Base-by-base conservation (phyloP, 140 eudicot species). In the Ambrosia hybrid region DNA sequence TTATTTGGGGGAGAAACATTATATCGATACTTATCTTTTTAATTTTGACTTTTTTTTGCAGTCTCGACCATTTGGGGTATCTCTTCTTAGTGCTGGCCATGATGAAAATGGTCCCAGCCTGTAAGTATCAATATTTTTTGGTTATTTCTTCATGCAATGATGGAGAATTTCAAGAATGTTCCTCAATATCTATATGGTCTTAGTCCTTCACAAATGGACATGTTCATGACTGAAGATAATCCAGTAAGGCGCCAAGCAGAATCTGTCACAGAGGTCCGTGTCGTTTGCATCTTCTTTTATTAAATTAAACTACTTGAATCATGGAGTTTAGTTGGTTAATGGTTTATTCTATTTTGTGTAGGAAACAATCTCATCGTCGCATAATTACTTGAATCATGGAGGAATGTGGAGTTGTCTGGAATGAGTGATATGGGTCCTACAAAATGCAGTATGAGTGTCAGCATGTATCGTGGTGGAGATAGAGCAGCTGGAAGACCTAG, bases 211-310 rank as follows among this genome's bases (percentile, higher is more conserved):
- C 96, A 89, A 78, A 85, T 92, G 95, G 93, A 87, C 78, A 87
- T 87, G 95, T 92, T 92, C 85, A 87, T 83, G 96, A 87, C 98
- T 2, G 95, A 85, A 66, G 95, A 89, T 89, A 89, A 80, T 76
- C 91, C 95, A n/a, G 81, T 71, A 21, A 76, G 89, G 45, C 79
- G 85, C 57, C 96, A 86, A 70, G 73, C 95, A 6, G 96, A 78
- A 79, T 78, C 51, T 13, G 95, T 92, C 45, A 89, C 91, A 53
- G 95, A 87, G 96, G 98, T 87, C 48, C 74, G 65, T 14, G 9
- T 39, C 8, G 4, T 41, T 39, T 38, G n/a, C 68, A 63, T 13
- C 4, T 59, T 70, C 62, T 48, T 46, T 48, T 43, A 8, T 73
- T 46, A 51, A 61, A 66, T 37, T 21, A 14, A 49, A 38, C 36